Evolutionary conservation across 129 eudicot genomes (phyloP), one percentile per base, ranked within the genome.

Genomic region (Flaveria robusta): DNA sequence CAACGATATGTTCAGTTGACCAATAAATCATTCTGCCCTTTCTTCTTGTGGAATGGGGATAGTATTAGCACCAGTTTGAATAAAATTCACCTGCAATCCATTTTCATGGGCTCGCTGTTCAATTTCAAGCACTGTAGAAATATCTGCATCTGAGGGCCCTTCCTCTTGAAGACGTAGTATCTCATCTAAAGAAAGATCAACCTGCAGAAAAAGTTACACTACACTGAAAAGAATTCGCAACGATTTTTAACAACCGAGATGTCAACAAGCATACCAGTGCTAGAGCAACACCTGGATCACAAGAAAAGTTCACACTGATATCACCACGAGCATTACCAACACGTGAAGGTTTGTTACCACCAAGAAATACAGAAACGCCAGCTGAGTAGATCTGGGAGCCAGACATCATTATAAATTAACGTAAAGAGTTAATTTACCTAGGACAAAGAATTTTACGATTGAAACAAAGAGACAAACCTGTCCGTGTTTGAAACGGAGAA

Each of bases 81-180:
- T 22, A 46, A 49, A 59, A 72, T 49, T 73, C 73, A 93, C 98
- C 98, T 93, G 98, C 72, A 90, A 78, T 74, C 97, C 98, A 84
- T 93, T 93, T 81, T 93, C 98, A 83, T 93, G 93, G 69, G 96
- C 91, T 75, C 98, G 90, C 79, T 90, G 98, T 81, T 93, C 98
- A 84, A 93, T 93, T 83, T 93, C 98, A 62, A 93, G 97, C 43
- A 91, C 82, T 43, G 97, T 52, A 23, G 80, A 87, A 26, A 90
- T 84, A 88, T 93, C 98, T 60, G 89, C 87, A 78, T 90, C 88
- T 16, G 90, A 87, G 55, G 98, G 98, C 58, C 98, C 97, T 85
- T 93, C 96, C 72, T 85, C 90, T 75, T 93, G 98, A 82, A 93
- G 93, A 74, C 87, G 97, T 71, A 83, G 51, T 68, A 90, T 87